phyloP scores from a whole-genome alignment of 768 basidiomycete species.

The Mycena sanguinolenta region DNA sequence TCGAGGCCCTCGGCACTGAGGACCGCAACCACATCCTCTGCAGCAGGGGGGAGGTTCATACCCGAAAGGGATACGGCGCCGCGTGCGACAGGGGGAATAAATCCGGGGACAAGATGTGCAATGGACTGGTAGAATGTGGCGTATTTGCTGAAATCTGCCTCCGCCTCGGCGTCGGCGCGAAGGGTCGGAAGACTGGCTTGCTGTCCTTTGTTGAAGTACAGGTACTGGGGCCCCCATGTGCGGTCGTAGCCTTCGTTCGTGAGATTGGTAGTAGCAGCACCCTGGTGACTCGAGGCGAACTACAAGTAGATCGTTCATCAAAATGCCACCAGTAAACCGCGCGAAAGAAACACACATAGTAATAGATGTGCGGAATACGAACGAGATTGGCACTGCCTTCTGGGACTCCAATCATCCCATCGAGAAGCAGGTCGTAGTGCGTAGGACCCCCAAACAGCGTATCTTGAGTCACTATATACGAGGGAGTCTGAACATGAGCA shows the following conservation, averaged over 20 bases:
- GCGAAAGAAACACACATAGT: conserved; percentile 14
- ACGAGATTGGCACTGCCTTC: conserved; percentile 23
- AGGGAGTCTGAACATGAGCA: not conserved
- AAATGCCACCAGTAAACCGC: not conserved
- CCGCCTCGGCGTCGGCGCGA: conserved; percentile 23
- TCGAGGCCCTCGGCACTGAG: conserved; percentile 19
- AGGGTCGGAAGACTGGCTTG: conserved; percentile 27
- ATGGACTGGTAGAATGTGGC: conserved; percentile 29
- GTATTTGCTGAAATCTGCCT: conserved; percentile 15
- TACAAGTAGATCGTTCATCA: not conserved
- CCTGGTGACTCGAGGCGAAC: conserved; percentile 29
- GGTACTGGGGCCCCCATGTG: conserved; percentile 28
- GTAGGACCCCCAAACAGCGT: conserved; percentile 22
- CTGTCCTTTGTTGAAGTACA: conserved; percentile 17
- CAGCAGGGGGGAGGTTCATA: conserved; percentile 17
- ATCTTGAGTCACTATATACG: conserved; percentile 18
- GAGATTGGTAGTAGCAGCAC: conserved; percentile 26
- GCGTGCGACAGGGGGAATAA: conserved; percentile 20
- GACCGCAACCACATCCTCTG: conserved; percentile 14
- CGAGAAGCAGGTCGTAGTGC: conserved; percentile 23
- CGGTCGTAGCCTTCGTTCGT: conserved; percentile 29
- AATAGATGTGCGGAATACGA: conserved; percentile 26
- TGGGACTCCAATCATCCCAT: conserved; percentile 30
- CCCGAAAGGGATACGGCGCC: conserved; percentile 10
- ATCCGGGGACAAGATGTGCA: conserved; percentile 19